Percentiles rank a stretch among this genome's conserved stretches.
Conservation (phyloP, 2,329 filamentous ascomycete species). For the Trichoderma sp. region DNA sequence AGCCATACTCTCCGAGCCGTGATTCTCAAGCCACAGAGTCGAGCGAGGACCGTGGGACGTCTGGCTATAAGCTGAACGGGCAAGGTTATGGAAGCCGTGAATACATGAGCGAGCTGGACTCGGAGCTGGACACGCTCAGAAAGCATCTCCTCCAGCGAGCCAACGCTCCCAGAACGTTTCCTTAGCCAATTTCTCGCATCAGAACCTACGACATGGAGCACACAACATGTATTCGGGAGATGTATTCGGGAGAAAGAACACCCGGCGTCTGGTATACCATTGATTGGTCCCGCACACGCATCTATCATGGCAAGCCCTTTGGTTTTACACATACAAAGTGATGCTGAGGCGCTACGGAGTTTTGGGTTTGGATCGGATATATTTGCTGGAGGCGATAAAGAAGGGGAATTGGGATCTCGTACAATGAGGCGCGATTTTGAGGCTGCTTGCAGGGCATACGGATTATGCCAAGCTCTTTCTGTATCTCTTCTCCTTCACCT, state of each 20-base stretch:
- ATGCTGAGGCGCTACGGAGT: slow-evolving; percentile 5
- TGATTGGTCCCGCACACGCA: background rate
- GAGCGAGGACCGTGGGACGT: background rate
- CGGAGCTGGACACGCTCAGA: slow-evolving; percentile 16
- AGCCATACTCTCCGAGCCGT: background rate
- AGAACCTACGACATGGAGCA: background rate
- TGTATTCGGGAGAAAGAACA: background rate
- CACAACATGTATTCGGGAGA: background rate
- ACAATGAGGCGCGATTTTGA: background rate
- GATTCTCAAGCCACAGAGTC: background rate
- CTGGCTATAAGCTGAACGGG: background rate
- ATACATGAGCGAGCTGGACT: slow-evolving; percentile 4
- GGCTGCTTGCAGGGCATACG: background rate
- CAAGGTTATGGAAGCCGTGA: slow-evolving; percentile 1
- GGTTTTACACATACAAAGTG: background rate
- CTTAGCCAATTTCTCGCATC: background rate
- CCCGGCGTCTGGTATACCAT: background rate
- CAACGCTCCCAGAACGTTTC: background rate
- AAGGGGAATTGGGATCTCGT: background rate
- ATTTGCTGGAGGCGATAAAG: background rate
- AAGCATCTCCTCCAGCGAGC: slow-evolving; percentile 18
- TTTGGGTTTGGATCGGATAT: background rate
- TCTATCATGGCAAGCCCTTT: background rate
- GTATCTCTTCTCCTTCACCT: background rate
- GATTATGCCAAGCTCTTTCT: background rate